Evolutionary conservation across 345 rosid genomes (phyloP).

Genomic region (Salix udensis): DNA sequence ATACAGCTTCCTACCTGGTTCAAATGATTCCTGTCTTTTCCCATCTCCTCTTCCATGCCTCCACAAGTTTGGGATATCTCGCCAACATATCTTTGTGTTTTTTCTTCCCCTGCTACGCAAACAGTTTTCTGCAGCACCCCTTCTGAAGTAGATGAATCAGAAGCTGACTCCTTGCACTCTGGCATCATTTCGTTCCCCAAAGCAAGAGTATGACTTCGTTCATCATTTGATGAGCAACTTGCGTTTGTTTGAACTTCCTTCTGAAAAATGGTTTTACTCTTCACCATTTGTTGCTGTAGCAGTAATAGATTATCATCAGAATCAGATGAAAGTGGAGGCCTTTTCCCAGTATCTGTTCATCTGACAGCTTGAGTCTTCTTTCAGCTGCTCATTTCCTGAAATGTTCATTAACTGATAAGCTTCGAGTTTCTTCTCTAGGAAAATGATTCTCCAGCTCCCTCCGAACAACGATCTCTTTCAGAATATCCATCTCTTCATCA

Average conservation of each 20-base stretch:
- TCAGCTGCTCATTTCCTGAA: conserved; percentile 6
- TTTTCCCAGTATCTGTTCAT: conserved; percentile 11
- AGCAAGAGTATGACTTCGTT: background rate
- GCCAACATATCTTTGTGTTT: conserved; percentile 6
- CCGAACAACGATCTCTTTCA: conserved; percentile 28
- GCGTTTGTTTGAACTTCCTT: conserved; percentile 9
- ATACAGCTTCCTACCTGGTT: background rate
- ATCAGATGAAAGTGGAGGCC: conserved; percentile 15
- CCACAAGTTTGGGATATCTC: conserved; percentile 9
- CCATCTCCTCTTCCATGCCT: conserved; percentile 1
- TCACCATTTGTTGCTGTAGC: conserved; percentile 15
- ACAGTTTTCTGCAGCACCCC: background rate
- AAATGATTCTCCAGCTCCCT: conserved; percentile 30
- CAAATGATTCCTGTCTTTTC: conserved; percentile 1
- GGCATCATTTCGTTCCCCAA: conserved; percentile 2
- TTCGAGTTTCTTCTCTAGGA: conserved; percentile 26
- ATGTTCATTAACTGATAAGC: conserved; percentile 16
- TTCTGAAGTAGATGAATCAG: conserved; percentile 6
- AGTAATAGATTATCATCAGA: conserved; percentile 17
- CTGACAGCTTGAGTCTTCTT: conserved; percentile 8
- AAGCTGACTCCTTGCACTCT: conserved; percentile 1
- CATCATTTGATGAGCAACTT: conserved; percentile 13
- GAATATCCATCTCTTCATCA: conserved; percentile 33
- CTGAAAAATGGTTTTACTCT: conserved; percentile 6
- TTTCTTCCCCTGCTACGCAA: conserved; percentile 1